A percentile compares a stretch with the other conserved stretches of the same genome.
These are phyloP conservation scores for Lactifluus pinguis DNA, from an alignment of 768 basidiomycete species.

Conservation along the genomic window DNA sequence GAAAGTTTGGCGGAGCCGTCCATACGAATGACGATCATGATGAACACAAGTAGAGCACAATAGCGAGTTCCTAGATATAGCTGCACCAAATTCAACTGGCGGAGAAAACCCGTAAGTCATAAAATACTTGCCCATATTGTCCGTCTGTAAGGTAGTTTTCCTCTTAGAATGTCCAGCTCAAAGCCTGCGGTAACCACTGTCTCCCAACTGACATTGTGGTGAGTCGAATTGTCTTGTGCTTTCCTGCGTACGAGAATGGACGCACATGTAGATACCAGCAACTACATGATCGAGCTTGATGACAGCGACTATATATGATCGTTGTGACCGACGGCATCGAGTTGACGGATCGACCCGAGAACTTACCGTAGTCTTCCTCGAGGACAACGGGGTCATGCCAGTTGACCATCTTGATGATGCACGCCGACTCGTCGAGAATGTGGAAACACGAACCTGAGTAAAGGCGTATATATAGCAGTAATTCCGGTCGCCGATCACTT, in stretches of 20 bases:
- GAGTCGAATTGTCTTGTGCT: not conserved
- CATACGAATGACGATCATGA: not conserved
- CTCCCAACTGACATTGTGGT: not conserved
- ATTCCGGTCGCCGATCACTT: no score
- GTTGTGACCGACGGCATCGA: not conserved
- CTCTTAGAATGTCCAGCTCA: not conserved
- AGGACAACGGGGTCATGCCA: not conserved
- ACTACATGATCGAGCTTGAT: not conserved
- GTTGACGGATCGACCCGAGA: no score
- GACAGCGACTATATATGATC: not conserved
- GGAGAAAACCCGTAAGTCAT: not conserved
- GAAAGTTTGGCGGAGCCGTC: not conserved
- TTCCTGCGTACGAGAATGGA: not conserved
- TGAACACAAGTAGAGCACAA: not conserved
- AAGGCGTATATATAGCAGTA: no score
- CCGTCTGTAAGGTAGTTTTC: not conserved
- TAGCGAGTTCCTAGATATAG: not conserved
- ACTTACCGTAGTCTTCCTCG: not conserved
- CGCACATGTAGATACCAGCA: constrained; percentile 2
- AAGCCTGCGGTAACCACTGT: not conserved
- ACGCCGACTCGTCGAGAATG: no score
- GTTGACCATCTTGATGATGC: constrained; percentile 6
- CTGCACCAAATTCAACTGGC: not conserved
- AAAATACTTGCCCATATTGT: not conserved
- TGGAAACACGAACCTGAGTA: no score